Conservation (phyloP, 139 green algal species). For the Ettlia oleoabundans region DNA sequence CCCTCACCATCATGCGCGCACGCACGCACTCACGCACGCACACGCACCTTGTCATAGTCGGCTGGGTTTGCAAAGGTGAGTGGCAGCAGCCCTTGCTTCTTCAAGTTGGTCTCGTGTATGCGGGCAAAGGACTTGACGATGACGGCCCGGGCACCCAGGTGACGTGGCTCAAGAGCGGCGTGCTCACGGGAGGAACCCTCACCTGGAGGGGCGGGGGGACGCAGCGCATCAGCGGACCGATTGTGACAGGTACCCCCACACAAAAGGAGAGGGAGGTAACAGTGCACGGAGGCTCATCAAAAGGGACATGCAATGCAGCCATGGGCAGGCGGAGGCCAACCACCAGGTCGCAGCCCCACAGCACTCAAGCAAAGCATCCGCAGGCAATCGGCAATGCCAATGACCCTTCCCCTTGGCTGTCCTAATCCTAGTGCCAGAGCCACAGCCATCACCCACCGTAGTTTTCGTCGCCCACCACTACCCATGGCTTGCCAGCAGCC, state of each 20-base stretch:
- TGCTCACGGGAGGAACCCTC: conserved; percentile 93
- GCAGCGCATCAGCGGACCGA: no score
- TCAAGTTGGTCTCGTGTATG: conserved; percentile 98
- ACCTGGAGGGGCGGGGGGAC: no score
- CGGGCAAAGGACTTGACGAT: conserved; percentile 96
- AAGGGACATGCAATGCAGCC: background rate
- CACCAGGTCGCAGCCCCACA: background rate
- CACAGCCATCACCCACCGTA: conserved; percentile 62
- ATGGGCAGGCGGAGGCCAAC: background rate
- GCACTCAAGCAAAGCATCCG: background rate
- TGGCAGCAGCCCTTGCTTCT: conserved; percentile 94
- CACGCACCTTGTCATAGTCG: conserved; percentile 92
- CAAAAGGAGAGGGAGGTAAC: no score
- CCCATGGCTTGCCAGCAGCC: conserved; percentile 76
- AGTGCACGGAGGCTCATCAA: no score
- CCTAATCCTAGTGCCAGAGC: background rate
- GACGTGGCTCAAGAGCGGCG: conserved; percentile 93
- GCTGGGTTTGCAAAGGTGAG: conserved; percentile 88
- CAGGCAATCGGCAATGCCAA: no score
- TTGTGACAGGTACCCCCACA: no score
- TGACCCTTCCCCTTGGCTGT: no score
- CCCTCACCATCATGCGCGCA: background rate
- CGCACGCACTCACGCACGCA: background rate
- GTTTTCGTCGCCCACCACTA: conserved; percentile 94
- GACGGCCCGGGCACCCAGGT: conserved; percentile 89